Evolutionary conservation across 2,329 filamentous ascomycete species (phyloP), one percentile per base, ranked within the genome.

Genomic region (Lasiodiplodia sp.): DNA sequence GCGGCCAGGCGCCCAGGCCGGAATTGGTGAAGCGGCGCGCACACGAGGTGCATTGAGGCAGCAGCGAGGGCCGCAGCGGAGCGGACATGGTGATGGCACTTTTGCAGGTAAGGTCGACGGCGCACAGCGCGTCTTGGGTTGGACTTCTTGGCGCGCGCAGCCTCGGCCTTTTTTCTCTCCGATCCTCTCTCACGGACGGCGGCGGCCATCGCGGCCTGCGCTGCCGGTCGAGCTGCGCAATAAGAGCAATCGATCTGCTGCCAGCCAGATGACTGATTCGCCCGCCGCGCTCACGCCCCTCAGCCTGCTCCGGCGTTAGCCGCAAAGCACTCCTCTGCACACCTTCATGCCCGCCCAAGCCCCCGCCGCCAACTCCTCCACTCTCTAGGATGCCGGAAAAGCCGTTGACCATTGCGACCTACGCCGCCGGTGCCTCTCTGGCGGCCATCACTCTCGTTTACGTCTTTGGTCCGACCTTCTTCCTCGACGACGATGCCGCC

Each of bases 391-490:
- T 96, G 92, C 92, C 91, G 75, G 92, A 96, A 78, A 94, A 91
- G 83, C 90, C 90, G 67, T 86, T 93, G 69, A 94, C 91, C 8
- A 91, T 96, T 75, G 93, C 93, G 74, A 93, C 93, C 55, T 99
- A 99, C 82, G 96, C 96, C 76, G 96, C 95, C 69, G 95, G 95
- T 74, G 96, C 95, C 70, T 97, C 94, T 67, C 91, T 99, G 71
- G 96, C 96, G 68, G 96, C 96, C 71, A 92, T 97, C 71, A 95
- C 96, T 38, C 88, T 98, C 69, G 92, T 98, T 79, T 99, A 98
- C 81, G 95, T 98, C 74, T 98, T 99, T 81, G 94, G 91, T 10
- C 96, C 96, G n/a, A 98, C 94, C 65, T 98, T 95, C 81, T 92
- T 97, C 75, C 91, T 98, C 79, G 95, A 99, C 81, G 90, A 91